Evolutionary conservation across 345 rosid species (phyloP), one percentile per base, ranked within the genome.

Genomic region (Litchi chinensis): DNA sequence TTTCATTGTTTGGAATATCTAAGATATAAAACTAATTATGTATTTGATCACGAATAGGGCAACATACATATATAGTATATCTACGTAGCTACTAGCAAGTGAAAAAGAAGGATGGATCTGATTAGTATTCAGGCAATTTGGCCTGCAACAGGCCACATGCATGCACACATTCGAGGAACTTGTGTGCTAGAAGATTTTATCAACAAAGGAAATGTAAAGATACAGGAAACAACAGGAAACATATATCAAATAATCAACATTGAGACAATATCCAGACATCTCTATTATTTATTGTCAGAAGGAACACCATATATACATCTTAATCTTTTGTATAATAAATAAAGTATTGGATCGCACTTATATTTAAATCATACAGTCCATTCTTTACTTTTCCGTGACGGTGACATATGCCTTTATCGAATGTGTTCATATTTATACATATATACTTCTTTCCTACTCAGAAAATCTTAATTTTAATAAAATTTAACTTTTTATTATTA

Each of bases 341-440:
- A 75, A 70, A 43, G 67, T 44, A 43, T 48, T 48, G 19, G 24
- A 57, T n/a, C 40, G 4, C 70, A 70, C 70, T 16, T 62, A 28
- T 44, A 68, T 26, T 57, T 22, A 64, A 70, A 62, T 11, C 21
- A 46, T 78, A 50, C 57, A 15, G 65, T 71, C 64, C 64, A 54
- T 79, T 41, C 64, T 41, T 54, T 65, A 37, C 77, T 40, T 79
- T 72, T 39, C 37, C 67, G 0, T 22, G 81, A 72, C 32, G 81
- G 77, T 78, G 76, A 65, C 65, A 16, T 71, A 48, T 70, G 60
- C 22, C 15, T 22, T 57, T 57, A 57, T 57, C 11, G 9, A 46
- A 46, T 46, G 52, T 10, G 1, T 46, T 46, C 52, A 46, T 46
- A 46, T 9, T 26, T 40, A 28, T 28, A 0, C 22, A 24, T 28